Evolutionary conservation across 192 early-diverging fungal species (phyloP).

Genomic region (Backusella tarrabulga): DNA sequence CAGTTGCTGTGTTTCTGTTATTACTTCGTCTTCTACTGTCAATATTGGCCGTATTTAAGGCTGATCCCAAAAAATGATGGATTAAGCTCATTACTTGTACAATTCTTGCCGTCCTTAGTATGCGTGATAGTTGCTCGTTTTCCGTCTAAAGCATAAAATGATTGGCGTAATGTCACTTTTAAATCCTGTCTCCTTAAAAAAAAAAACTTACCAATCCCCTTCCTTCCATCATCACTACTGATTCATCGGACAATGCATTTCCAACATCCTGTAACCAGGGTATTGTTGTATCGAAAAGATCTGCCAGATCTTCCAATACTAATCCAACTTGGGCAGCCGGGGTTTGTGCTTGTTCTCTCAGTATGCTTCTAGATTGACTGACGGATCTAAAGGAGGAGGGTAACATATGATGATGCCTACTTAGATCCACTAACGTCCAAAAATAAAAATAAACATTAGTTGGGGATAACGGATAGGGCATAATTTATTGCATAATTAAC

Average conservation of each 20-base stretch:
- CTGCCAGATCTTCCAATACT: constrained; percentile 28
- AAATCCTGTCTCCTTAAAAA: not conserved
- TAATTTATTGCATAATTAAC: not conserved
- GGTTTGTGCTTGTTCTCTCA: constrained; percentile 12
- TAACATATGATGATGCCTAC: constrained; percentile 6
- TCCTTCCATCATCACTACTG: not conserved
- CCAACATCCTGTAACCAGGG: constrained; percentile 19
- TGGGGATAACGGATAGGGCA: not conserved
- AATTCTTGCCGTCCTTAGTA: constrained; percentile 25
- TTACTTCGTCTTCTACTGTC: not conserved
- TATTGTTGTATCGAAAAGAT: constrained; percentile 16
- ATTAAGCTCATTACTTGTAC: constrained; percentile 32
- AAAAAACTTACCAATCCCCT: not conserved
- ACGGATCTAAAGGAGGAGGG: constrained; percentile 15
- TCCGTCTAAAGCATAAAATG: not conserved
- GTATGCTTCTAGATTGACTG: constrained; percentile 15
- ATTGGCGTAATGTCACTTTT: not conserved
- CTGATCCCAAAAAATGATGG: constrained; percentile 33
- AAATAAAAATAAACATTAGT: not conserved
- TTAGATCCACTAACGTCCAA: not conserved
- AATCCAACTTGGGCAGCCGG: constrained; percentile 31
- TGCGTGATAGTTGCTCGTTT: constrained; percentile 1
- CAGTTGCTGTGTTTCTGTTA: not conserved
- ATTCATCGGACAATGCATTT: not conserved
- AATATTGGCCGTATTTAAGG: constrained; percentile 22